Conservation (phyloP, 108 stramenopile species). For the Pseudonitzschia delicatissima region DNA sequence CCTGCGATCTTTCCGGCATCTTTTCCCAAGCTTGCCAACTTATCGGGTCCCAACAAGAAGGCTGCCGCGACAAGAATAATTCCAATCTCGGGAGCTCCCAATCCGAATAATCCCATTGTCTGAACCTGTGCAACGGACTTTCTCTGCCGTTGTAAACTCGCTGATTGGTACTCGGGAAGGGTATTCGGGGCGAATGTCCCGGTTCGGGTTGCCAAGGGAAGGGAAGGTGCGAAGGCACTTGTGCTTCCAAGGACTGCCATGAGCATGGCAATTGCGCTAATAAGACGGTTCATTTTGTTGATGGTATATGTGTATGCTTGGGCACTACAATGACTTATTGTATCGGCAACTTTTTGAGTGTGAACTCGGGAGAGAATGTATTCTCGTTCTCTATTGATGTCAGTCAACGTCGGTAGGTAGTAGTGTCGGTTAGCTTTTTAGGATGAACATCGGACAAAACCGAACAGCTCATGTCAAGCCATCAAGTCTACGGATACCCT, state of each 20-base stretch:
- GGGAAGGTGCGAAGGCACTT: slow-evolving; percentile 28
- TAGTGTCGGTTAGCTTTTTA: too few relatives aligned
- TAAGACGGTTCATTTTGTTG: background rate
- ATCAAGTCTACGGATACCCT: too few relatives aligned
- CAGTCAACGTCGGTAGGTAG: too few relatives aligned
- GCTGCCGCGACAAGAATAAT: slow-evolving; percentile 88
- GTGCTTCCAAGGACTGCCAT: slow-evolving; percentile 12
- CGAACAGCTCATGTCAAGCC: too few relatives aligned
- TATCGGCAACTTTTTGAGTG: too few relatives aligned
- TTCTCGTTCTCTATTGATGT: too few relatives aligned
- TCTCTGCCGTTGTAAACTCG: slow-evolving; percentile 47
- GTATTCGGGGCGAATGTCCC: background rate
- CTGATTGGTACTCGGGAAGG: slow-evolving; percentile 9
- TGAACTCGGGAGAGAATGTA: background rate
- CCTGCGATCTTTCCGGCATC: slow-evolving; percentile 95
- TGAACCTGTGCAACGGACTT: slow-evolving; percentile 76
- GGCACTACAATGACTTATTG: too few relatives aligned
- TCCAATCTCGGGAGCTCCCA: slow-evolving; percentile 92
- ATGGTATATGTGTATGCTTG: too few relatives aligned
- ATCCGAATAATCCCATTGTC: slow-evolving; percentile 89
- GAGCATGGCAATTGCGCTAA: slow-evolving; percentile 5
- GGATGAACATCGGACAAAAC: too few relatives aligned
- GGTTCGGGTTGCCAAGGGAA: slow-evolving; percentile 1
- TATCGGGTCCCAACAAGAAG: slow-evolving; percentile 91
- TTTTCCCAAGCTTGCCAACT: slow-evolving; percentile 88